Conservation (phyloP, 345 rosid species). For the Xanthoceras sorbifolium region DNA sequence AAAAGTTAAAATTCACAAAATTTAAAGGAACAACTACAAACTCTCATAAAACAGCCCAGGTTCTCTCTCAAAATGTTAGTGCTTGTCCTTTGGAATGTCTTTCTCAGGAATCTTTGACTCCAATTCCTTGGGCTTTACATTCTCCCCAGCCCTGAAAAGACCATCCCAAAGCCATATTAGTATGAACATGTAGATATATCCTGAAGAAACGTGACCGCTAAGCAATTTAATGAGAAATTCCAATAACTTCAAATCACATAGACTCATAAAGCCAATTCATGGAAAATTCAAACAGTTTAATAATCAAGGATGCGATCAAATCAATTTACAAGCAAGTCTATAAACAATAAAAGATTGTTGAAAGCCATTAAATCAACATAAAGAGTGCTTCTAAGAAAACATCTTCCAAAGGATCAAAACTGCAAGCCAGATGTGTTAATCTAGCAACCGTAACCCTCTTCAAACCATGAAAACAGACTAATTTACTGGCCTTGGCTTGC, state of each 20-base stretch:
- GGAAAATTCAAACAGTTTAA: not conserved
- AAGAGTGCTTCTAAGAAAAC: not conserved
- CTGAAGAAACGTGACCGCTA: not conserved
- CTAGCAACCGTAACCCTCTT: not conserved
- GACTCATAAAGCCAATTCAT: not conserved
- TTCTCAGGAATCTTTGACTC: constrained; percentile 62
- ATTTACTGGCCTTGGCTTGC: not conserved
- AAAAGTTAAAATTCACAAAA: constrained; percentile 8
- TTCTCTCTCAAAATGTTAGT: constrained; percentile 23
- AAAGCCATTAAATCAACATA: constrained; percentile 1
- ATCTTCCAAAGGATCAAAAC: not conserved
- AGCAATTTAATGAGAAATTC: too few species aligned
- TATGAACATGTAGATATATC: not conserved
- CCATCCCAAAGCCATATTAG: constrained; percentile 18
- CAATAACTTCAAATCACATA: not conserved
- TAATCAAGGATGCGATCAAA: not conserved
- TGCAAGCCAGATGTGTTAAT: not conserved
- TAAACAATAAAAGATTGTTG: not conserved
- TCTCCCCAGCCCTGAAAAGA: constrained; percentile 62
- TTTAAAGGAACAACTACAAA: not conserved
- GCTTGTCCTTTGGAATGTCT: constrained; percentile 58
- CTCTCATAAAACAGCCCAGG: not conserved
- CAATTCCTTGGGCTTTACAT: constrained; percentile 67
- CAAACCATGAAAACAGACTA: not conserved
- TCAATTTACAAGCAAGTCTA: not conserved